These are phyloP conservation scores for Colletotrichum somersetense DNA, from an alignment of 2,329 filamentous ascomycete genomes.

Conservation along the genomic window DNA sequence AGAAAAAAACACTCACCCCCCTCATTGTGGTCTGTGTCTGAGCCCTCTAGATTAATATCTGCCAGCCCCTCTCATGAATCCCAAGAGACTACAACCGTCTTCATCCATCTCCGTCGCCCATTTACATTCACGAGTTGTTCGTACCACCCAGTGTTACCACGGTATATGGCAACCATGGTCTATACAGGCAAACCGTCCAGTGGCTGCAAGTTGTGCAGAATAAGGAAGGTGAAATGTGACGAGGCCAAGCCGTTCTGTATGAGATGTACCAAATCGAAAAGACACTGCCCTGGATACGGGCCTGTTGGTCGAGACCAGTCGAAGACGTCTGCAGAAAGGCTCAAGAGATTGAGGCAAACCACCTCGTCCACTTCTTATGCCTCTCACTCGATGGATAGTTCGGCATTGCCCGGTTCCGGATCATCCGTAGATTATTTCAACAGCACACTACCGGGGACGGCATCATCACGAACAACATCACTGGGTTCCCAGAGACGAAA, in stretches of 20 bases:
- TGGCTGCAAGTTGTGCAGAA: slow-evolving; percentile 53
- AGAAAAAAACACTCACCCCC: background rate
- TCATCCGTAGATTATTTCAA: slow-evolving; percentile 12
- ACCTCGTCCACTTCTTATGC: background rate
- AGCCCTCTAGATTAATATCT: background rate
- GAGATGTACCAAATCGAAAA: slow-evolving; percentile 59
- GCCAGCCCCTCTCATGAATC: background rate
- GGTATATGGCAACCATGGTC: slow-evolving; percentile 40
- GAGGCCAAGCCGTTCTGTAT: slow-evolving; percentile 65
- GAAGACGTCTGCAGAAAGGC: slow-evolving; percentile 39
- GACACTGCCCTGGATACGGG: slow-evolving; percentile 45
- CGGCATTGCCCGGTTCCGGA: background rate
- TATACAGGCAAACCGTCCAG: slow-evolving; percentile 45
- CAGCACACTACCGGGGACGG: background rate
- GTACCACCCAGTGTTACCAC: background rate
- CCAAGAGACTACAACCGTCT: background rate
- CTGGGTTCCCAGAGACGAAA: background rate
- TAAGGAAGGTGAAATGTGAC: slow-evolving; percentile 69
- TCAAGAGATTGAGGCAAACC: slow-evolving; percentile 25
- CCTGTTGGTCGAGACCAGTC: slow-evolving; percentile 45
- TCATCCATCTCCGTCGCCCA: background rate
- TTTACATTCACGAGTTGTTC: background rate
- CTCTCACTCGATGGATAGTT: background rate
- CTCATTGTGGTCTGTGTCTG: slow-evolving; percentile 27
- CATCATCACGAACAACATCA: background rate